Conservation (phyloP, 768 basidiomycete species). For the Tephrocybe sp. region DNA sequence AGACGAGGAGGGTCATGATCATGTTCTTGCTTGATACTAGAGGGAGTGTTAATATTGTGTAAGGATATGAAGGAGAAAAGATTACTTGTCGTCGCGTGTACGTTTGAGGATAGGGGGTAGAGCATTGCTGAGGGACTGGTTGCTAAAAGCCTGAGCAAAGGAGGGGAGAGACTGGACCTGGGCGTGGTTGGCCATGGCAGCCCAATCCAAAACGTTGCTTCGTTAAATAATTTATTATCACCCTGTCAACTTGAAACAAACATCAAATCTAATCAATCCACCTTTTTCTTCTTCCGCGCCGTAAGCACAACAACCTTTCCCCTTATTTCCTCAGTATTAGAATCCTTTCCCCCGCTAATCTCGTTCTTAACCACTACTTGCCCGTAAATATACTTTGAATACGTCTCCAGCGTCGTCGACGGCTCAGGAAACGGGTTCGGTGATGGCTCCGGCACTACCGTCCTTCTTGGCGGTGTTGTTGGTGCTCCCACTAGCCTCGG, state of each 20-base stretch:
- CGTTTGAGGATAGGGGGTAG: constrained; percentile 69
- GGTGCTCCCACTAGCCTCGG: constrained; percentile 39
- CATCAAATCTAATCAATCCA: constrained; percentile 20
- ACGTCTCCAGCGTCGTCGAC: constrained; percentile 57
- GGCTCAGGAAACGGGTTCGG: constrained; percentile 71
- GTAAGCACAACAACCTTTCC: constrained; percentile 52
- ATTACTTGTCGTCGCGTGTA: constrained; percentile 34
- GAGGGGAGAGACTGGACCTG: constrained; percentile 67
- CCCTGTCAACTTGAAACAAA: constrained; percentile 17
- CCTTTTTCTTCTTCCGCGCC: constrained; percentile 56
- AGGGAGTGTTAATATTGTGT: no score
- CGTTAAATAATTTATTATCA: neutral
- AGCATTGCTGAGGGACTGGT: constrained; percentile 54
- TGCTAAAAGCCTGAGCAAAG: constrained; percentile 74
- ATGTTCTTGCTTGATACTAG: constrained; percentile 60
- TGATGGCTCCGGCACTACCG: constrained; percentile 44
- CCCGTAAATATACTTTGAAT: constrained; percentile 60
- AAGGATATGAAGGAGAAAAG: constrained; percentile 10
- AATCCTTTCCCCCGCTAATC: neutral
- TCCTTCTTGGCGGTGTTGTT: constrained; percentile 45
- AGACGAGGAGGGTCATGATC: constrained; percentile 42
- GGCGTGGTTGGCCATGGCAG: constrained; percentile 12
- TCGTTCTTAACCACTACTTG: constrained; percentile 49
- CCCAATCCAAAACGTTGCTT: neutral
- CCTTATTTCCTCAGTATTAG: constrained; percentile 6